Percentiles rank a stretch among this genome's conserved stretches.
phyloP scores from a whole-genome alignment of 495 filamentous ascomycete species.

The Penicillium goetzii region DNA sequence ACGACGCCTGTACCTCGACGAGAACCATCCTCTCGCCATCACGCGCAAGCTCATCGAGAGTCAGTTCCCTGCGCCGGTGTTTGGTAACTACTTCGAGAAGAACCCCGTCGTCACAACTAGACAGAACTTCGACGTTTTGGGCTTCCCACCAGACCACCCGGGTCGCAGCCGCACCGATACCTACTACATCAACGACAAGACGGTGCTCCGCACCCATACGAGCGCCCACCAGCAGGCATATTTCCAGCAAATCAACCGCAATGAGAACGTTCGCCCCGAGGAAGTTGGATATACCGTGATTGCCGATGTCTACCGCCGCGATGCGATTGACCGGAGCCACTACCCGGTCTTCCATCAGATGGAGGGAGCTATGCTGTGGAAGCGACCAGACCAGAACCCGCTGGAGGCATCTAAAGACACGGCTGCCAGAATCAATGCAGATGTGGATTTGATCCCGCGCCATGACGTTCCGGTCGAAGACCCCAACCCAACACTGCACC shows the following conservation, averaged over 20 bases:
- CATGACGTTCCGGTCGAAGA: slow-evolving; percentile 81
- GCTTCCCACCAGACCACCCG: slow-evolving; percentile 87
- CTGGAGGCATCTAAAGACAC: slow-evolving; percentile 46
- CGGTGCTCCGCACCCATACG: slow-evolving; percentile 89
- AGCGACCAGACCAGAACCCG: slow-evolving; percentile 66
- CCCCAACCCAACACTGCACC: slow-evolving; percentile 76
- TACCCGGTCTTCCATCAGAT: slow-evolving; percentile 99
- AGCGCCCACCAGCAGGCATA: slow-evolving; percentile 89
- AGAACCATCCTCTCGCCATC: slow-evolving; percentile 86
- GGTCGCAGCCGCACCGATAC: slow-evolving; percentile 88
- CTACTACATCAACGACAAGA: slow-evolving; percentile 89
- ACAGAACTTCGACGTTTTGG: slow-evolving; percentile 93
- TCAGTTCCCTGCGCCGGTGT: slow-evolving; percentile 73
- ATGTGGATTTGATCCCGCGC: slow-evolving; percentile 66
- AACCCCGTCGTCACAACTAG: slow-evolving; percentile 82
- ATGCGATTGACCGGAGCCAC: slow-evolving; percentile 92
- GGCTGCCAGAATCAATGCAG: slow-evolving; percentile 57
- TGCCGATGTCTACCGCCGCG: slow-evolving; percentile 95
- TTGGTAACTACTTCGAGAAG: slow-evolving; percentile 74
- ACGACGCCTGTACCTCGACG: slow-evolving; percentile 80
- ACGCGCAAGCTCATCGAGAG: slow-evolving; percentile 92
- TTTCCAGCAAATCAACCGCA: slow-evolving; percentile 62
- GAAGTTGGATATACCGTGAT: slow-evolving; percentile 84
- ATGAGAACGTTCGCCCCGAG: slow-evolving; percentile 53
- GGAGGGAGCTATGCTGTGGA: slow-evolving; percentile 93